Percentiles rank a stretch among this genome's conserved stretches.
Conservation (phyloP, 139 green algal genomes). For the Haematococcus lacustris region DNA sequence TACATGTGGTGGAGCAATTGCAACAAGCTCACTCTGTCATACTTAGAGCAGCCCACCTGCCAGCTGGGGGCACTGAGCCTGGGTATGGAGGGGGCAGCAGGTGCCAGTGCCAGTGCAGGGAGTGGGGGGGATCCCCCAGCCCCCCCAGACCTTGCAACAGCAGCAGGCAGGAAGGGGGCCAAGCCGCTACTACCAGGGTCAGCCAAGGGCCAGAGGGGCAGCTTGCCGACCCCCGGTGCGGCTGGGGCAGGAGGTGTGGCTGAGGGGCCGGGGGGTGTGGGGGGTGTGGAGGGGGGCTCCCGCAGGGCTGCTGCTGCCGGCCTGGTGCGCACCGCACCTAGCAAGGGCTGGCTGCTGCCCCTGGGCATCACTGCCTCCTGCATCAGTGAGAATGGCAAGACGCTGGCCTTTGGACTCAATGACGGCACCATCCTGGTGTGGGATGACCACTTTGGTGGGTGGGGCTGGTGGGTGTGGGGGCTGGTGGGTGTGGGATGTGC, state of each 20-base stretch:
- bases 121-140: background rate
- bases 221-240: background rate
- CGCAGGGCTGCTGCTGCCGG: background rate
- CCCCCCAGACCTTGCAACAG: background rate
- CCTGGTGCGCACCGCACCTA: background rate
- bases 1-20: slow-evolving; percentile 37
- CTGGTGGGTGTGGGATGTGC: no score
- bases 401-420: slow-evolving; percentile 29
- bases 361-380: slow-evolving; percentile 19
- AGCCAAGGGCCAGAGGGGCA: no score
- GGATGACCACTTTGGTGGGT: slow-evolving; percentile 34
- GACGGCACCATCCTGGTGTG: slow-evolving; percentile 30
- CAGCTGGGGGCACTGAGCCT: no score
- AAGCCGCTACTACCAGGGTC: no score
- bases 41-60: slow-evolving; percentile 8
- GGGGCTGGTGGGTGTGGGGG: no score
- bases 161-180: background rate
- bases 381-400: slow-evolving; percentile 15
- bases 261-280: background rate
- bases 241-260: background rate
- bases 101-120: background rate
- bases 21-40: slow-evolving; percentile 28
- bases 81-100: background rate
- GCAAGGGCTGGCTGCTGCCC: slow-evolving; percentile 29
- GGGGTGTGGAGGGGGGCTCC: background rate